Percentiles rank a stretch among this genome's conserved stretches.
Conservation (phyloP, 164 flowering plant species). For the Nymphaea thermarum region DNA sequence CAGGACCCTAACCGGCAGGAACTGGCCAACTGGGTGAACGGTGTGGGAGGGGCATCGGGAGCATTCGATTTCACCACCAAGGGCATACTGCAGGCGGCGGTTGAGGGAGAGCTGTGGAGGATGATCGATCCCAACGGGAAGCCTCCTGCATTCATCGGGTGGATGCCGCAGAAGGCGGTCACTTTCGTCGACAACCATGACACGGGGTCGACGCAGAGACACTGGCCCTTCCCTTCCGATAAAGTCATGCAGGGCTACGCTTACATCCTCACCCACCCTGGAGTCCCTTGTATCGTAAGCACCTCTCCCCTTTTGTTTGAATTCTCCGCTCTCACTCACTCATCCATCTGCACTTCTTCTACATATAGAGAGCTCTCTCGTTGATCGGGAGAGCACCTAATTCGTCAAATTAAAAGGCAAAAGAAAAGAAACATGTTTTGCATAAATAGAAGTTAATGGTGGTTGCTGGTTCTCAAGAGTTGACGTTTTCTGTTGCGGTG, state of each 20-base stretch:
- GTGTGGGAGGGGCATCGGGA: background rate
- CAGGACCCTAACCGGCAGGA: background rate
- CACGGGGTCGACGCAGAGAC: background rate
- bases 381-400: too few species aligned
- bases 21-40: background rate
- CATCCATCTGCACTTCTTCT: too few species aligned
- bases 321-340: too few species aligned
- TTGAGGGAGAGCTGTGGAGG: background rate
- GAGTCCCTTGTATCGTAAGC: slow-evolving; percentile 54
- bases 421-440: too few species aligned
- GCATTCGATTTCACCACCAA: slow-evolving; percentile 1
- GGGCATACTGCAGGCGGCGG: background rate
- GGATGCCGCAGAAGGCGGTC: background rate
- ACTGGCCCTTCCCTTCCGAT: background rate
- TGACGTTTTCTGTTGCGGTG: background rate
- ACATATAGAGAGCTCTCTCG: too few species aligned
- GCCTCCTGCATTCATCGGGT: background rate
- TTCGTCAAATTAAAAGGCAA: too few species aligned
- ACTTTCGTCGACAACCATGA: background rate
- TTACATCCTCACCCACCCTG: slow-evolving; percentile 82
- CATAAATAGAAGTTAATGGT: background rate
- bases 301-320: background rate
- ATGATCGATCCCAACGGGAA: background rate
- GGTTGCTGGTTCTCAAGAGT: too few species aligned
- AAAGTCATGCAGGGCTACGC: slow-evolving; percentile 61